Evolutionary conservation across 805 yeast genomes (phyloP).

Genomic region (Clavispora santaluciae): DNA sequence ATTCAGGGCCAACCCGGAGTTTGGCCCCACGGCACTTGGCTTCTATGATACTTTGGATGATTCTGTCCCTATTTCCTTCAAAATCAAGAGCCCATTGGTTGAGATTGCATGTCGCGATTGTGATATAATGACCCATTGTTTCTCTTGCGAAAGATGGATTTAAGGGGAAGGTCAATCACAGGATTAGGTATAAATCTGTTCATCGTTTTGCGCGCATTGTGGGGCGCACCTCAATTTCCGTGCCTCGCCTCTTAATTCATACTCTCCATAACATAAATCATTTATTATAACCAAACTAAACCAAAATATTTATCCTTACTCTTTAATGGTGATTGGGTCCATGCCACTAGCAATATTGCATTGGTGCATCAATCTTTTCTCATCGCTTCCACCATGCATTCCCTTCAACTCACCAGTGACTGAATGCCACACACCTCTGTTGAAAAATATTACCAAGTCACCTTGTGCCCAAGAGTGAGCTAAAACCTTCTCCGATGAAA

Average conservation of each 20-base stretch:
- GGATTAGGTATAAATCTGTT: neutral
- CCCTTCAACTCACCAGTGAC: constrained; percentile 81
- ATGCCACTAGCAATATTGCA: constrained; percentile 83
- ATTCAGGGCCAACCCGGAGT: constrained; percentile 93
- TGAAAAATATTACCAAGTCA: constrained; percentile 80
- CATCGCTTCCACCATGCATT: constrained; percentile 48
- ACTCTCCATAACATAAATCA: neutral
- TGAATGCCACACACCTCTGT: constrained; percentile 88
- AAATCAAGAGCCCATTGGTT: constrained; percentile 99
- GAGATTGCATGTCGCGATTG: constrained; percentile 88
- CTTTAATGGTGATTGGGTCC: constrained; percentile 45
- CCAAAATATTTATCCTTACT: neutral
- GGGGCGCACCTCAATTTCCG: neutral
- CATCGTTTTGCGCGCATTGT: neutral
- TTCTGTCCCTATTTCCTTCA: constrained; percentile 94
- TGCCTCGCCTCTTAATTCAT: neutral
- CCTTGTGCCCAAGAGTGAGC: constrained; percentile 83
- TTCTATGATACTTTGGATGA: constrained; percentile 67
- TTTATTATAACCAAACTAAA: neutral
- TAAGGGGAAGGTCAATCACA: neutral
- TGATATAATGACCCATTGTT: constrained; percentile 86
- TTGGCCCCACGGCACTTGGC: constrained; percentile 77
- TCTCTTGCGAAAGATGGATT: neutral
- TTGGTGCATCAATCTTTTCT: constrained; percentile 86
- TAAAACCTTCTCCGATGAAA: constrained; percentile 66